A percentile compares a stretch with the other conserved stretches of the same genome.
These are phyloP conservation scores for Nepenthes alata DNA, from an alignment of 179 eudicot species.

Conservation along the genomic window DNA sequence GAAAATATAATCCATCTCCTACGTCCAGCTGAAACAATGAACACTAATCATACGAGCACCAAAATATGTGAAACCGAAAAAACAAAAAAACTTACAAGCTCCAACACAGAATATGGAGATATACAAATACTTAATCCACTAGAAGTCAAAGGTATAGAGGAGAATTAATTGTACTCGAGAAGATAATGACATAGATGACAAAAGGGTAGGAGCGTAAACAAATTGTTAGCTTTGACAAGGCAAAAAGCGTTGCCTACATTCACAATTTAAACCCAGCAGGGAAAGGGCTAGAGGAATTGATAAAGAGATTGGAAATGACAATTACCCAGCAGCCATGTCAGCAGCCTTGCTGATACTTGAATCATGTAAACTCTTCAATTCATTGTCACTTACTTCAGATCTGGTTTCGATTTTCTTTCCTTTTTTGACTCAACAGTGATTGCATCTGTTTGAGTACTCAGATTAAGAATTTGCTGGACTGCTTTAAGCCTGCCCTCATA, in stretches of 20 bases:
- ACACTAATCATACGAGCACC: too few species aligned
- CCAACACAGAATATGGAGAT: too few species aligned
- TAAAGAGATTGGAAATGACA: neutral
- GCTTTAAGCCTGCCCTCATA: slow-evolving; percentile 78
- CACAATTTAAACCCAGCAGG: too few species aligned
- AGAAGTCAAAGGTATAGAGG: too few species aligned
- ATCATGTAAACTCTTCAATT: slow-evolving; percentile 67
- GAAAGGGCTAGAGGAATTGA: neutral
- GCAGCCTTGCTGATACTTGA: slow-evolving; percentile 92
- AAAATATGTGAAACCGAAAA: too few species aligned
- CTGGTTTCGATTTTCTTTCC: slow-evolving; percentile 72
- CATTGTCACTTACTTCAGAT: slow-evolving; percentile 38
- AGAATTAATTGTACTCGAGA: neutral
- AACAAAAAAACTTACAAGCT: too few species aligned
- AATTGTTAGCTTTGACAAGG: too few species aligned
- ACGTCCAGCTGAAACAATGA: too few species aligned
- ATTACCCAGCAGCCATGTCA: slow-evolving; percentile 95
- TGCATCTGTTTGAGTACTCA: slow-evolving; percentile 47
- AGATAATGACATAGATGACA: neutral
- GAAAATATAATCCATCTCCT: too few species aligned
- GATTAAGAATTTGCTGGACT: slow-evolving; percentile 74
- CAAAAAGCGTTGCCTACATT: too few species aligned
- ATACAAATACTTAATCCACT: too few species aligned
- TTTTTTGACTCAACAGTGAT: slow-evolving; percentile 39
- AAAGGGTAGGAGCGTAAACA: too few species aligned